These are phyloP conservation scores for Lactarius deliciosus DNA, from an alignment of 768 basidiomycete genomes.

Conservation along the genomic window DNA sequence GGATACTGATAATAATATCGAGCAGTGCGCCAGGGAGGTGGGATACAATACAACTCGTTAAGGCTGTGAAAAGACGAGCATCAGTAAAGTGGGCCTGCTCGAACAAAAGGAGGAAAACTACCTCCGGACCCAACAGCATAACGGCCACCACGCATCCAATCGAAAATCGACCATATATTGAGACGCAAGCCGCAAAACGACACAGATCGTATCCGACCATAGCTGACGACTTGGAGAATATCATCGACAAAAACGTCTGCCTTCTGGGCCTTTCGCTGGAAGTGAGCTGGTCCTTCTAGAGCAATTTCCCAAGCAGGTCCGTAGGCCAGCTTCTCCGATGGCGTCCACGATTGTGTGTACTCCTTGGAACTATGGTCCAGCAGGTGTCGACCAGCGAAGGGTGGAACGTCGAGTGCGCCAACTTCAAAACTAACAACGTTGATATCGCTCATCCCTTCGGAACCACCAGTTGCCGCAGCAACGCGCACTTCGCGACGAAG, in stretches of 20 bases:
- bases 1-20: conserved; percentile 64
- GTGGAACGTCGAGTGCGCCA: conserved; percentile 48
- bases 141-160: conserved; percentile 65
- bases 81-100: conserved; percentile 2
- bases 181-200: conserved; percentile 47
- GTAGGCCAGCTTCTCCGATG: conserved; percentile 71
- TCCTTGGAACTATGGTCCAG: conserved; percentile 35
- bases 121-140: conserved; percentile 80
- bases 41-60: conserved; percentile 69
- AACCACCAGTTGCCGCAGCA: conserved; percentile 52
- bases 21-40: conserved; percentile 64
- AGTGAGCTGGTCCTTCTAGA: conserved; percentile 42
- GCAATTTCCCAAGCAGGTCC: conserved; percentile 62
- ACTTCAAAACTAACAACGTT: conserved; percentile 73
- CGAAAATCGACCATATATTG: conserved; percentile 47
- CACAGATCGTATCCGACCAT: conserved; percentile 47
- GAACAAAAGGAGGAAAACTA: conserved; percentile 37
- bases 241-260: conserved; percentile 57
- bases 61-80: conserved; percentile 44
- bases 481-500: conserved; percentile 69
- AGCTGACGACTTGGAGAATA: conserved; percentile 59
- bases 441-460: conserved; percentile 63
- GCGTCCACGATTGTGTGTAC: conserved; percentile 71
- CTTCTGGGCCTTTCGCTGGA: conserved; percentile 55
- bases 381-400: conserved; percentile 34